phyloP scores from a whole-genome alignment of 2,329 filamentous ascomycete species.

The Epichloe glyceriae region DNA sequence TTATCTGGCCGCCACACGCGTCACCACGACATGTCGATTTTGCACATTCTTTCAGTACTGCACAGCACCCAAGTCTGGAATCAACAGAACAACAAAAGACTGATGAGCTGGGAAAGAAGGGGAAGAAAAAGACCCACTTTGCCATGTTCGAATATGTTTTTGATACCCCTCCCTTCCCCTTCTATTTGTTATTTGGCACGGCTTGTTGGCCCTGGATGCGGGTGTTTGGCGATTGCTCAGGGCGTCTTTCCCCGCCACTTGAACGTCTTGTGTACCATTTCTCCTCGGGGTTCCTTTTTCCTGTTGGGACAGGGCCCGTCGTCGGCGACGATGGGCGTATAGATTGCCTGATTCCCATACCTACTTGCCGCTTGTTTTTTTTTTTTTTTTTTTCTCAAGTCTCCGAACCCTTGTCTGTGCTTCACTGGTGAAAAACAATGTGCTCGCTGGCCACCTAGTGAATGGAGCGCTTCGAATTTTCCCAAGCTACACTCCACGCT shows the following conservation, averaged over 20 bases:
- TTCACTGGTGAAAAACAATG: no score
- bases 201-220: not conserved
- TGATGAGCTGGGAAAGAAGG: not conserved
- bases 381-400: no score
- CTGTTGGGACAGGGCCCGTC: no score
- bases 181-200: not conserved
- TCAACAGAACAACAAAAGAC: not conserved
- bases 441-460: no score
- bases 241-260: not conserved
- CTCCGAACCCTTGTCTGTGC: no score
- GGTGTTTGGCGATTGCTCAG: not conserved
- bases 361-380: no score
- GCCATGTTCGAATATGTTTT: not conserved
- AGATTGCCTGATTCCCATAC: no score
- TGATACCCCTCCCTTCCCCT: not conserved
- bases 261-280: not conserved
- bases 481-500: no score
- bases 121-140: not conserved
- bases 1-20: not conserved
- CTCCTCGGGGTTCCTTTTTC: not conserved
- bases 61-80: conserved; percentile 2
- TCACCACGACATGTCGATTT: not conserved
- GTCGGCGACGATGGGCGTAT: no score
- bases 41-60: not conserved
- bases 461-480: no score